Evolutionary conservation across 129 eudicot genomes (phyloP).

Genomic region (Centrapalus pauciflorus): DNA sequence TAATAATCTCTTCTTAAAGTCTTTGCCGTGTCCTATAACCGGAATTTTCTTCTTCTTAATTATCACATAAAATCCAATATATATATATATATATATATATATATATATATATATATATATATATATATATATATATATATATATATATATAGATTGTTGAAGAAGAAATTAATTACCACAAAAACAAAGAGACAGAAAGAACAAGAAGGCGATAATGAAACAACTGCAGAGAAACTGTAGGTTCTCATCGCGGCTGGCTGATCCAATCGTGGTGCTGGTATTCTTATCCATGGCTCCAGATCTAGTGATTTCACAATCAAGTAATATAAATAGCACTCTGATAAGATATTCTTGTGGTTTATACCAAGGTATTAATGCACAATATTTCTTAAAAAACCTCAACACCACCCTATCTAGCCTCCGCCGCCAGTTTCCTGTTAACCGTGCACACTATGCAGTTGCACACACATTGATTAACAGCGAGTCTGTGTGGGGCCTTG

Average conservation of each 20-base stretch:
- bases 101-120: no score
- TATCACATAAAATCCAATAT: no score
- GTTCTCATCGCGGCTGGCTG: background rate
- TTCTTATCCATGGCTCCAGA: background rate
- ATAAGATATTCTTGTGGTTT: background rate
- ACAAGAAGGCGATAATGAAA: no score
- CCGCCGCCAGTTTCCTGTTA: slow-evolving; percentile 19
- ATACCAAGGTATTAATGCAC: background rate
- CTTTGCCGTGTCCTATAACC: no score
- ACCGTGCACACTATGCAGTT: slow-evolving; percentile 24
- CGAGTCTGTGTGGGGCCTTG: slow-evolving; percentile 30
- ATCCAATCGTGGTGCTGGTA: background rate
- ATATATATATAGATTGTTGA: no score
- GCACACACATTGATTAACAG: slow-evolving; percentile 15
- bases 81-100: no score
- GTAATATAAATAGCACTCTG: background rate
- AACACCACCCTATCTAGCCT: slow-evolving; percentile 35
- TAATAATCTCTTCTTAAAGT: no score
- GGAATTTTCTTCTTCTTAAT: no score
- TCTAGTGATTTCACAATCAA: background rate
- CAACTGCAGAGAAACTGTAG: no score
- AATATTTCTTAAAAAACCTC: slow-evolving; percentile 14
- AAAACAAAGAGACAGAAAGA: no score
- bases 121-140: no score
- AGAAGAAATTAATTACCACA: no score